Percentiles rank a stretch among this genome's conserved stretches.
Conservation (phyloP, 2,329 filamentous ascomycete species). For the Reticulascus tulasneorum region DNA sequence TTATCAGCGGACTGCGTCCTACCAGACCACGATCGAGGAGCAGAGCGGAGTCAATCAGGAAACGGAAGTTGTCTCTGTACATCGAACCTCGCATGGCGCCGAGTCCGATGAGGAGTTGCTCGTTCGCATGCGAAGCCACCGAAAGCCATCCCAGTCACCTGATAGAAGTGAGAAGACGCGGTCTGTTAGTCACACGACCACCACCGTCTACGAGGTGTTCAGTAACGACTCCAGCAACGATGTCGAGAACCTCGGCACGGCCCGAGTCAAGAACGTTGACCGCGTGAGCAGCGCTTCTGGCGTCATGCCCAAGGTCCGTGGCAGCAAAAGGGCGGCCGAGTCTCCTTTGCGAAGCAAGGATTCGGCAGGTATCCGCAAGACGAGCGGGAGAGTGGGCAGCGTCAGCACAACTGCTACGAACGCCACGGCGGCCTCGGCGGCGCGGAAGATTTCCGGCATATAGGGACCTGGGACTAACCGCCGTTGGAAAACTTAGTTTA, state of each 20-base stretch:
- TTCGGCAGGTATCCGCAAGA: slow-evolving; percentile 63
- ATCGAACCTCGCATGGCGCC: slow-evolving; percentile 57
- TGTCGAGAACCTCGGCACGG: slow-evolving; percentile 63
- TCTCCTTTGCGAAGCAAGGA: slow-evolving; percentile 49
- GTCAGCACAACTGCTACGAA: slow-evolving; percentile 38
- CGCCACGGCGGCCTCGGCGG: slow-evolving; percentile 38
- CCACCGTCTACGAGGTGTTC: slow-evolving; percentile 56
- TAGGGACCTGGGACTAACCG: slow-evolving; percentile 23
- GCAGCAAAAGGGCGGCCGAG: slow-evolving; percentile 52
- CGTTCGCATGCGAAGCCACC: slow-evolving; percentile 66
- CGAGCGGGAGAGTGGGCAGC: slow-evolving; percentile 62
- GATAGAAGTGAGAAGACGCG: slow-evolving; percentile 58
- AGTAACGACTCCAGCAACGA: slow-evolving; percentile 68
- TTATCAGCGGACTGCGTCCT: slow-evolving; percentile 56
- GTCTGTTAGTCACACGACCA: slow-evolving; percentile 73
- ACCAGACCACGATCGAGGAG: slow-evolving; percentile 40
- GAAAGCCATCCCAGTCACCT: slow-evolving; percentile 61
- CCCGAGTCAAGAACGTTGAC: slow-evolving; percentile 57
- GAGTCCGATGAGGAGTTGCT: slow-evolving; percentile 84
- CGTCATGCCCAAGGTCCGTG: slow-evolving; percentile 62
- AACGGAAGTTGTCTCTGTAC: slow-evolving; percentile 56
- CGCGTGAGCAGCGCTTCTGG: slow-evolving; percentile 50
- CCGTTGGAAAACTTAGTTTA: slow-evolving; percentile 7
- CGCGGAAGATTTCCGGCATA: slow-evolving; percentile 51
- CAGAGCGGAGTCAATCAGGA: slow-evolving; percentile 52